A percentile compares a stretch with the other conserved stretches of the same genome.
phyloP scores from a whole-genome alignment of 2,329 filamentous ascomycete genomes.

The Biscogniauxia sp. region DNA sequence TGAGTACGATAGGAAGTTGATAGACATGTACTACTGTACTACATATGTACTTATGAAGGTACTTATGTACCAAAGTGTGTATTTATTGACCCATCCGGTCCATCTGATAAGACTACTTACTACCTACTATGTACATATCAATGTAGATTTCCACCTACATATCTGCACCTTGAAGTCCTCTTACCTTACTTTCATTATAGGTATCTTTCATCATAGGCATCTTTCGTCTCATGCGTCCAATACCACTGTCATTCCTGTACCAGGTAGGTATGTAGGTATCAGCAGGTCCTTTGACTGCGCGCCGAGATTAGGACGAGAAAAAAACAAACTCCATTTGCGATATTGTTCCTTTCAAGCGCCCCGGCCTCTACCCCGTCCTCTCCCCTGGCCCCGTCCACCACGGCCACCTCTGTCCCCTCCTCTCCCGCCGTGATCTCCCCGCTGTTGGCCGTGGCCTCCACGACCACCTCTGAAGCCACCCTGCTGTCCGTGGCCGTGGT shows the following conservation, averaged over 20 bases:
- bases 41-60: no score
- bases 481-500: slow-evolving; percentile 51
- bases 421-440: slow-evolving; percentile 57
- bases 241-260: no score
- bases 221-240: not conserved
- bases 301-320: not conserved
- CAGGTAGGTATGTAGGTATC: not conserved
- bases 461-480: slow-evolving; percentile 64
- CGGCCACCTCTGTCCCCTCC: slow-evolving; percentile 57
- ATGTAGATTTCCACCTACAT: no score
- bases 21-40: slow-evolving; percentile 2
- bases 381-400: slow-evolving; percentile 51
- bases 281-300: not conserved
- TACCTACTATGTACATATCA: no score
- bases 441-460: slow-evolving; percentile 54
- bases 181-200: not conserved
- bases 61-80: no score
- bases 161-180: no score
- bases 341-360: slow-evolving; percentile 28
- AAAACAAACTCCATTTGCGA: not conserved
- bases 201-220: no score
- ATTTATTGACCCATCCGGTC: not conserved
- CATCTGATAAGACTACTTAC: no score
- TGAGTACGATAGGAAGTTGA: no score
- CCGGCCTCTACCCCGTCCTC: slow-evolving; percentile 43